phyloP scores from a whole-genome alignment of 768 basidiomycete species.

The Suillus weaverae region DNA sequence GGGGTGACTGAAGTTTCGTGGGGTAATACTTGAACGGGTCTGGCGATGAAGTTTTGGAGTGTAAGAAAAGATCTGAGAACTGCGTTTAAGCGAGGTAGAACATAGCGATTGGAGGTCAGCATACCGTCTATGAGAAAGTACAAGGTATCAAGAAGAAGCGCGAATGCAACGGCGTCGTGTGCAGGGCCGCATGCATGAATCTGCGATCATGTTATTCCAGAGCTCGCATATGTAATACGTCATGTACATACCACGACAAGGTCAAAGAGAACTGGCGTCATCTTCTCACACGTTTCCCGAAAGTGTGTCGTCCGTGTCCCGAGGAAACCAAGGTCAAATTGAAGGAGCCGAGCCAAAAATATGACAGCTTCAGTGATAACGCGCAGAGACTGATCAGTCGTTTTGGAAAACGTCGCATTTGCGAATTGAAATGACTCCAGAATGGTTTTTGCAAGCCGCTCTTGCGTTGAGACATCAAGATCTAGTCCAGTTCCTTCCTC shows the following conservation, averaged over 20 bases:
- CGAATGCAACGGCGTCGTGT: slow-evolving; percentile 58
- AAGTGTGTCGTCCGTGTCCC: slow-evolving; percentile 53
- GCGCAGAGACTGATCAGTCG: slow-evolving; percentile 22
- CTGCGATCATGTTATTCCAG: slow-evolving; percentile 35
- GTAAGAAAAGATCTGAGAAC: slow-evolving; percentile 57
- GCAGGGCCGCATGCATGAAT: slow-evolving; percentile 52
- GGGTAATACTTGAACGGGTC: slow-evolving; percentile 73
- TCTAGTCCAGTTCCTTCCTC: slow-evolving; percentile 52
- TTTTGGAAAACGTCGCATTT: slow-evolving; percentile 34
- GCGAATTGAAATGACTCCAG: slow-evolving; percentile 45
- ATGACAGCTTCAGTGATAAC: slow-evolving; percentile 45
- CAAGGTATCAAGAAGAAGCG: slow-evolving; percentile 71
- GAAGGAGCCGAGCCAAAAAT: slow-evolving; percentile 64
- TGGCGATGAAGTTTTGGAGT: slow-evolving; percentile 47
- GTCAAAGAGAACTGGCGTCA: slow-evolving; percentile 47
- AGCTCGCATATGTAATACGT: slow-evolving; percentile 4
- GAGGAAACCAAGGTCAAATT: slow-evolving; percentile 71
- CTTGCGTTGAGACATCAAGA: slow-evolving; percentile 45
- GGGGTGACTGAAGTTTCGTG: slow-evolving; percentile 43
- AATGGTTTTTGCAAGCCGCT: slow-evolving; percentile 53
- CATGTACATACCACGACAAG: slow-evolving; percentile 49
- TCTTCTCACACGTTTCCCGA: slow-evolving; percentile 44
- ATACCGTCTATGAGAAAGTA: slow-evolving; percentile 74
- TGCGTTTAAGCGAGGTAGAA: background rate
- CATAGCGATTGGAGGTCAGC: slow-evolving; percentile 11